Base-by-base conservation (phyloP, 73 alveolate genomes). In the Stentor roeselii region DNA sequence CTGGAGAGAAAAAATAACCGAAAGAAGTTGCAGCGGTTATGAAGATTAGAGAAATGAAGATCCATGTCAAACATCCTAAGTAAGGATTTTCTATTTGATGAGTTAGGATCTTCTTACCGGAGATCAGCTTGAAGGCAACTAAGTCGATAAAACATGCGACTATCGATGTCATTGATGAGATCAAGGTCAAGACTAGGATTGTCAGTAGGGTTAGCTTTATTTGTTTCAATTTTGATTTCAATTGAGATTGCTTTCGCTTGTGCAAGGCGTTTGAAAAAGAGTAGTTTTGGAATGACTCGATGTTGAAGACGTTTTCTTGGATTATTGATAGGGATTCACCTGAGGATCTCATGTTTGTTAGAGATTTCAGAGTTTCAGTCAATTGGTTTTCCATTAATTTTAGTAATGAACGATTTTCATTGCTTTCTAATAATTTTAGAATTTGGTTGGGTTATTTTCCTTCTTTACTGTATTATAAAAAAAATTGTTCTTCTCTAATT, bases 1-100 rank as follows among this genome's bases (percentile, higher is more conserved):
- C 98, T 35, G 89, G 90, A 39, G 95, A 82, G 59, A 96, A 88
- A 82, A 61, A 94, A 39, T 94, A 91, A 39, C 98, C 98, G 39
- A 92, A 90, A 39, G 92, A 75, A 14, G 98, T 93, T 0, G 94
- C 96, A 1, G 30, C 6, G 21, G 30, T 11, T 50, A 50, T 50
- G 67, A 50, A 50, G 21, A 50, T 21, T 50, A 50, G 30, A 11
- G 67, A 50, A 11, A 50, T 50, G 6, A 50, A 21, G 21, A 50
- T 21, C 67, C 67, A 50, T 6, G 21, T 21, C 6, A 50, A 50
- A 50, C 67, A 50, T 50, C 67, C 67, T 21, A 50, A 50, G 21
- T 50, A 50, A 50, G 67, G 67, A 50, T 50, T 50, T 50, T 50
- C 67, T 11, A 50, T 50, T 21, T 11, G 6, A 50, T 11, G 21